Conservation (phyloP, 345 rosid genomes). For the Murraya paniculata region DNA sequence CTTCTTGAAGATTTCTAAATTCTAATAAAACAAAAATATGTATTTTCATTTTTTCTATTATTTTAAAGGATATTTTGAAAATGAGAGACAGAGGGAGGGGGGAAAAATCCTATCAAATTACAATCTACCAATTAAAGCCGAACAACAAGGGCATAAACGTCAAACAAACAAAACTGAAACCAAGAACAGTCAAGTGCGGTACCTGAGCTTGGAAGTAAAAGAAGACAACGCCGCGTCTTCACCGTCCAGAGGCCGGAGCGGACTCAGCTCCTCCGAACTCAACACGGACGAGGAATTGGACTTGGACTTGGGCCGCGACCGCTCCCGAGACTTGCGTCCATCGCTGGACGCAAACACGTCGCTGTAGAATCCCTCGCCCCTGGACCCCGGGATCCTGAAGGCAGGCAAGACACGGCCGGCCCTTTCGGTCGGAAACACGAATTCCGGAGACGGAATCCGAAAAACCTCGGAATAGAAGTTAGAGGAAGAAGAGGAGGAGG, state of each 20-base stretch:
- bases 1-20: not conserved
- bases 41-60: too few relatives aligned
- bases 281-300: constrained; percentile 75
- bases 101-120: too few relatives aligned
- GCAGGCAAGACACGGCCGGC: constrained; percentile 58
- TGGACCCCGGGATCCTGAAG: constrained; percentile 65
- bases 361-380: constrained; percentile 51
- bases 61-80: too few relatives aligned
- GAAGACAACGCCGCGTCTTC: constrained; percentile 71
- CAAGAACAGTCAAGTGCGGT: constrained; percentile 1
- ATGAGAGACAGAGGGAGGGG: too few relatives aligned
- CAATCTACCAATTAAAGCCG: not conserved
- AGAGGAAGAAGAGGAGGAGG: constrained; percentile 5
- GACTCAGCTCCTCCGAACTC: constrained; percentile 81
- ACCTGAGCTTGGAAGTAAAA: constrained; percentile 89
- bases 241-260: constrained; percentile 52
- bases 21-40: too few relatives aligned
- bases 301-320: constrained; percentile 52
- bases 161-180: not conserved
- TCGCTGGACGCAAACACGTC: constrained; percentile 55
- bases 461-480: constrained; percentile 72
- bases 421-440: constrained; percentile 26
- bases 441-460: constrained; percentile 35
- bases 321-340: constrained; percentile 45
- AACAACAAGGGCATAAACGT: not conserved